Base-by-base conservation (phyloP, 2,329 filamentous ascomycete genomes). In the Aspergillus glaucus region DNA sequence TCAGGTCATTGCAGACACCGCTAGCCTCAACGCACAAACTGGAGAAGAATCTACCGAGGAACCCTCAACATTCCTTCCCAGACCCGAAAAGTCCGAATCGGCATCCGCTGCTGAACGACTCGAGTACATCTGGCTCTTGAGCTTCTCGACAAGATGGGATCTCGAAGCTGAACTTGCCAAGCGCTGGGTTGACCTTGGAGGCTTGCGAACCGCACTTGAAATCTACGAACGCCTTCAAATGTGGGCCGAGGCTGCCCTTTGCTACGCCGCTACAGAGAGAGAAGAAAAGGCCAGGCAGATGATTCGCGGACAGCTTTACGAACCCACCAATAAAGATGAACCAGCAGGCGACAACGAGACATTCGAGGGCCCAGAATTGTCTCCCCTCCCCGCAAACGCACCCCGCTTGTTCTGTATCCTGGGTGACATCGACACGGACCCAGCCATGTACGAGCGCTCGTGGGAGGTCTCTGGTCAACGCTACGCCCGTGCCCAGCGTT, bases 161-260 rank as follows among this genome's bases (percentile, higher is more conserved):
- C 79, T 98, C 1, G 93, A 98, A 64, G 86, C 91, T 0, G 93
- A 98, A 65, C 78, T 98, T 12, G 93, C 93, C 1, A 84, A 88
- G 52, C 83, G 90, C n/a, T 98, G 93, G 93, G 87, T 91, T 0
- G 80, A 82, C 43, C 80, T 96, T 2, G 93, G 93, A 8, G 94
- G 90, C 37, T 74, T 98, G 2, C 79, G 88, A 3, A 95, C 91
- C 0, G 93, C 93, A 0, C 79, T 98, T 1, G 93, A 96, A 52
- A 97, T 98, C 52, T 98, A 97, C 70, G 91, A 95, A 70, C 81
- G 93, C 3, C 74, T 98, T 15, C 84, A 90, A 49, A 85, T 97
- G 67, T 97, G 93, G 90, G 88, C 93, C 1, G 93, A 98, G 70
- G 89, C 91, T 4, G 92, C 93, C 0, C 77, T 98, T 1, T 98